These are phyloP conservation scores for Xylariaceae sp. DNA, from an alignment of 2,329 filamentous ascomycete genomes.

Conservation along the genomic window DNA sequence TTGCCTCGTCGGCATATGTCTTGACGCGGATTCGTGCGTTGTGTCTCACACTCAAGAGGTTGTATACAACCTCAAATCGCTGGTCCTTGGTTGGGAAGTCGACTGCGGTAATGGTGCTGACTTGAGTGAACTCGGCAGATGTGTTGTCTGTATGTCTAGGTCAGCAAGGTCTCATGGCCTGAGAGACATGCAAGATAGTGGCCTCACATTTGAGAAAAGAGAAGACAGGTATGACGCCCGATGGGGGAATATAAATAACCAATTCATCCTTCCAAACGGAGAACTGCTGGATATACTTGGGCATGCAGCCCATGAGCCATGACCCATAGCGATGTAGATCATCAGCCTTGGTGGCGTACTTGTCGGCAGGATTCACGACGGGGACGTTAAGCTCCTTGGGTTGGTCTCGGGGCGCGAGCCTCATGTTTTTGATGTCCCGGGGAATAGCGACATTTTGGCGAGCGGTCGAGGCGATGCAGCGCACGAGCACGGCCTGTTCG, in stretches of 20 bases:
- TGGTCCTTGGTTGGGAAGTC: slow-evolving; percentile 96
- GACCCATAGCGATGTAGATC: slow-evolving; percentile 92
- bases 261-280: slow-evolving; percentile 99
- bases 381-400: slow-evolving; percentile 74
- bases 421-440: slow-evolving; percentile 70
- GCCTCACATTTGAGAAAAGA: slow-evolving; percentile 81
- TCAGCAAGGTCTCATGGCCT: slow-evolving; percentile 18
- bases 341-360: slow-evolving; percentile 86
- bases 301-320: slow-evolving; percentile 94
- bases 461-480: slow-evolving; percentile 59
- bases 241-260: slow-evolving; percentile 88
- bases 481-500: slow-evolving; percentile 49
- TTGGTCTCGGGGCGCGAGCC: slow-evolving; percentile 65
- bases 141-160: slow-evolving; percentile 75
- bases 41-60: slow-evolving; percentile 92
- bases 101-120: slow-evolving; percentile 90
- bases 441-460: slow-evolving; percentile 61
- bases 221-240: slow-evolving; percentile 89
- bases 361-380: slow-evolving; percentile 90
- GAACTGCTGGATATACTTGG: slow-evolving; percentile 99
- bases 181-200: not conserved
- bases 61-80: slow-evolving; percentile 98
- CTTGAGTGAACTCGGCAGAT: slow-evolving; percentile 92
- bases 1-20: slow-evolving; percentile 97
- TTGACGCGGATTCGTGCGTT: slow-evolving; percentile 97